phyloP scores from a whole-genome alignment of 179 eudicot species.

The Beta corolliflora region DNA sequence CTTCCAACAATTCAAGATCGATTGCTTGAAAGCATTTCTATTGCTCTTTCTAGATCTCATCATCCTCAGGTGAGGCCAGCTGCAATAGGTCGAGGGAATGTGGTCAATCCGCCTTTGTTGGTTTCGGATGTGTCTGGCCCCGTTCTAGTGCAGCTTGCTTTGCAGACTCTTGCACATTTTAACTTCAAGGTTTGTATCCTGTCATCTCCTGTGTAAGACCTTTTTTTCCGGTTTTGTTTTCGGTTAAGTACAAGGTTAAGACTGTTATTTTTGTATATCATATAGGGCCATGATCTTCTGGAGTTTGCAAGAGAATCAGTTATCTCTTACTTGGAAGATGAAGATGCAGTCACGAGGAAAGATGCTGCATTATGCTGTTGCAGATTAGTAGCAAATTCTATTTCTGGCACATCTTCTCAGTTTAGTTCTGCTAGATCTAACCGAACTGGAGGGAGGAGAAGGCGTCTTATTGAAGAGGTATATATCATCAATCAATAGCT shows the following conservation, averaged over 20 bases:
- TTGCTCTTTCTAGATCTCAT: conserved; percentile 71
- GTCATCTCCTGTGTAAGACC: conserved; percentile 9
- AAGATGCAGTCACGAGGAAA: conserved; percentile 82
- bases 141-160: conserved; percentile 83
- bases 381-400: conserved; percentile 73
- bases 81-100: conserved; percentile 50
- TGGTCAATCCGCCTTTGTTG: conserved; percentile 41
- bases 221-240: background rate
- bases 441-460: conserved; percentile 75
- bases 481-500: conserved; percentile 11
- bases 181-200: conserved; percentile 76
- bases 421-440: conserved; percentile 67
- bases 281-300: conserved; percentile 93
- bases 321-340: conserved; percentile 81
- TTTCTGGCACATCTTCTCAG: conserved; percentile 55
- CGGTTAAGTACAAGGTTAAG: background rate
- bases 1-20: conserved; percentile 84
- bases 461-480: conserved; percentile 92
- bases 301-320: conserved; percentile 87
- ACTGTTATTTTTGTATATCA: conserved; percentile 23
- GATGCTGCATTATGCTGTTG: conserved; percentile 98
- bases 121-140: conserved; percentile 72
- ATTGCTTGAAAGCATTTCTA: conserved; percentile 71
- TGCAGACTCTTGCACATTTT: conserved; percentile 87
- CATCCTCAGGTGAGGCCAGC: conserved; percentile 56